Conservation (phyloP, 1,284 basidiomycete genomes). For the Xerocomus amazonicus region DNA sequence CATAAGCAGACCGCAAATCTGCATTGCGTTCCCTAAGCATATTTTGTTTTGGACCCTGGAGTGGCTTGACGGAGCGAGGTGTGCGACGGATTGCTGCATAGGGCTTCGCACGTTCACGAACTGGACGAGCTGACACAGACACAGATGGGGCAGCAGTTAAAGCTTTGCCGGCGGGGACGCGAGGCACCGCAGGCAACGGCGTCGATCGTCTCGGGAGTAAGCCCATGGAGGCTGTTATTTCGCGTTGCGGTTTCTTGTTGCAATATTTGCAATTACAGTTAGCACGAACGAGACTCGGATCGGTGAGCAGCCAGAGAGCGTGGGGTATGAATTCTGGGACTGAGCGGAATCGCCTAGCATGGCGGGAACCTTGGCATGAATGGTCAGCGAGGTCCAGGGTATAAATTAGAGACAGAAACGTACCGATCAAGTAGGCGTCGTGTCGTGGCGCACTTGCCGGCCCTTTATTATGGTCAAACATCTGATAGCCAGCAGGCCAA, state of each 20-base stretch:
- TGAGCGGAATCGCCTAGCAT: slow-evolving; percentile 62
- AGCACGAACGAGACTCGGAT: slow-evolving; percentile 42
- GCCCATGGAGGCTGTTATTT: slow-evolving; percentile 61
- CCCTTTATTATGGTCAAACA: slow-evolving; percentile 75
- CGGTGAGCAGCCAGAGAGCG: slow-evolving; percentile 70
- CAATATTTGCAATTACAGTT: slow-evolving; percentile 81
- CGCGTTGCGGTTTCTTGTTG: slow-evolving; percentile 59
- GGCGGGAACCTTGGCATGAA: slow-evolving; percentile 38
- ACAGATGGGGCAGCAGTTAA: slow-evolving; percentile 4
- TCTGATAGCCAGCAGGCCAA: slow-evolving; percentile 66
- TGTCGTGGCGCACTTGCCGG: slow-evolving; percentile 50
- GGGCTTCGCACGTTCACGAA: slow-evolving; percentile 35
- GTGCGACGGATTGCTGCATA: slow-evolving; percentile 57
- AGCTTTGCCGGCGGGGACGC: slow-evolving; percentile 7
- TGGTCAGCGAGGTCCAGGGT: not conserved
- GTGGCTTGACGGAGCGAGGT: slow-evolving; percentile 39
- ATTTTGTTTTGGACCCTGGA: slow-evolving; percentile 43
- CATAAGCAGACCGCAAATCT: slow-evolving; percentile 54
- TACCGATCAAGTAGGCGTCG: slow-evolving; percentile 75
- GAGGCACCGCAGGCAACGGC: slow-evolving; percentile 22
- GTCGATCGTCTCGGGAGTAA: slow-evolving; percentile 37
- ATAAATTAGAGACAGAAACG: slow-evolving; percentile 17
- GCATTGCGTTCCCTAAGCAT: slow-evolving; percentile 56
- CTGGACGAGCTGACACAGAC: slow-evolving; percentile 10
- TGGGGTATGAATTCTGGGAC: slow-evolving; percentile 79